Evolutionary conservation across 345 rosid genomes (phyloP).

Genomic region (Theobroma cacao): DNA sequence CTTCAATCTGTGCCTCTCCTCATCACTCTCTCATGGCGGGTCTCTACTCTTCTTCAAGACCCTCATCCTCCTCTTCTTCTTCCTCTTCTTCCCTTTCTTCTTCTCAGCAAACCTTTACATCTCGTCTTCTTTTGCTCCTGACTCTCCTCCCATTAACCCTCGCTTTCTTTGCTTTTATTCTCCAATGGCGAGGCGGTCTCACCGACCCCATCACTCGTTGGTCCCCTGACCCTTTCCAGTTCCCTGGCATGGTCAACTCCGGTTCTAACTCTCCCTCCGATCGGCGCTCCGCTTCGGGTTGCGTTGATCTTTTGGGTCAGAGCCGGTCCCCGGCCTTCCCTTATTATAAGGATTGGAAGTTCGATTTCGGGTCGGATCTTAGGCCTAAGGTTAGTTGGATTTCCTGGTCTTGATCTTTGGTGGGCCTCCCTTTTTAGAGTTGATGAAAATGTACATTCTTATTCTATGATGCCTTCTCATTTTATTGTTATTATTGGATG

Average conservation of each 20-base stretch:
- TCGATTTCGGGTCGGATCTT: constrained; percentile 61
- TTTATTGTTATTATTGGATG: background rate
- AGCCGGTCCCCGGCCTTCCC: constrained; percentile 60
- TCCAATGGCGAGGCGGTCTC: constrained; percentile 64
- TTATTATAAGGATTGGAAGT: constrained; percentile 64
- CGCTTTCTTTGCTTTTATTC: constrained; percentile 60
- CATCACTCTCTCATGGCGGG: constrained; percentile 45
- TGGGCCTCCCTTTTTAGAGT: background rate
- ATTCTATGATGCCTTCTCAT: background rate
- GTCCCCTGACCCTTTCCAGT: constrained; percentile 43
- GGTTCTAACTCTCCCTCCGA: constrained; percentile 14
- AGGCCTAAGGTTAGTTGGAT: constrained; percentile 62
- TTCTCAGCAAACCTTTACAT: constrained; percentile 24
- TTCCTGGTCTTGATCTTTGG: background rate
- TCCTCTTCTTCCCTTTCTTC: constrained; percentile 9
- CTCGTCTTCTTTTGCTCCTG: constrained; percentile 43
- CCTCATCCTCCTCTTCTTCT: constrained; percentile 25
- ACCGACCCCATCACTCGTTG: constrained; percentile 46
- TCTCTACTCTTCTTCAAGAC: constrained; percentile 21
- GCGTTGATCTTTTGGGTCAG: constrained; percentile 57
- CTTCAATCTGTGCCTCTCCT: background rate
- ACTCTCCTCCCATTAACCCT: constrained; percentile 56
- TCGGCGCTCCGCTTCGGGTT: constrained; percentile 44
- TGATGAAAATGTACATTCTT: too few relatives aligned
- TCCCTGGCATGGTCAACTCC: constrained; percentile 57